Base-by-base conservation (phyloP, 2,329 filamentous ascomycete genomes). In the Trichothecium sympodiale region DNA sequence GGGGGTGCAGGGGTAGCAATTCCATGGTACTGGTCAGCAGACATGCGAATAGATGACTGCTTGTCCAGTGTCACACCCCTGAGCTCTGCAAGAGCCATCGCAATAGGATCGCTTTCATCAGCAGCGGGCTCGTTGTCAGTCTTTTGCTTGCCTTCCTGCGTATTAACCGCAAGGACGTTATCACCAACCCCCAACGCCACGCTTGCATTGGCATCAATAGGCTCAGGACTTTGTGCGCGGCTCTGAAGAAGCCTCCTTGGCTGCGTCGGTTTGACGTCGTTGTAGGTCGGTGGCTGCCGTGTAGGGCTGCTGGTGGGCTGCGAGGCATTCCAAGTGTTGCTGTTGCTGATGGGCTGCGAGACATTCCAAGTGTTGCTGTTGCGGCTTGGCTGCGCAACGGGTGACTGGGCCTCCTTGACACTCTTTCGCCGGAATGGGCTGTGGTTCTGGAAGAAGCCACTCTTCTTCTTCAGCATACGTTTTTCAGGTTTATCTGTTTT, bases 1-100 rank as follows among this genome's bases (percentile, higher is more conserved):
- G 66, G 67, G 1, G 74, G 82, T 6, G 71, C 78, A 5, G 91
- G 89, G 2, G 89, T 94, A 10, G 83, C 67, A 42, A 98, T 80
- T n/a, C 91, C 89, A 52, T 93, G 85, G 58, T 94, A 95, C 41
- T 84, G 79, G 56, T 98, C 93, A 14, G 88, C 91, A n/a, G 91
- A 94, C 41, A 94, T 77, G n/a, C 93, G 77, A 33, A 74, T 69
- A 4, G 79, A 80, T 6, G 85, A 74, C 47, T 88, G 81, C 59
- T 96, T 96, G 13, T 67, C 72, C 10, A 83, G 67, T 1, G 67
- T 70, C 4, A 88, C 82, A 1, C 81, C 85, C 61, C 94, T 96
- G 26, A 98, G 69, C 50, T 98, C 89, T 9, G 89, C 91, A 7
- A 98, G 69, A 17, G 91, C 93, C 47, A 84, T 74, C 3, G 89